phyloP scores from a whole-genome alignment of 495 filamentous ascomycete genomes.

The Chaetomidium leptoderma region DNA sequence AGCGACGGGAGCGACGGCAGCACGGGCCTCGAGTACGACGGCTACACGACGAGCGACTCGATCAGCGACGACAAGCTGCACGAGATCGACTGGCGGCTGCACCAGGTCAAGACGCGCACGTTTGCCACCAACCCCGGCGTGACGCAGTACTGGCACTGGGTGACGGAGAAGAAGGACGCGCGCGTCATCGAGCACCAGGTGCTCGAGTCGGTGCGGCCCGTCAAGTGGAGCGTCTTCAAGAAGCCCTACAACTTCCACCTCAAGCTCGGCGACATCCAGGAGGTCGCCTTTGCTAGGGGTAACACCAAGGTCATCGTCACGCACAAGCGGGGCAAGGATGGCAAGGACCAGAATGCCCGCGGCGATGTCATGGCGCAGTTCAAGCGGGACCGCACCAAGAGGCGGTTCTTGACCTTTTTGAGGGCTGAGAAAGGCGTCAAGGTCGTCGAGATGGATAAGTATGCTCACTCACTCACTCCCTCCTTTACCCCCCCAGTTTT shows the following conservation, averaged over 20 bases:
- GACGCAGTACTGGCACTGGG: conserved; percentile 51
- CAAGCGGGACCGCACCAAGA: conserved; percentile 45
- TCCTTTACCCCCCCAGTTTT: not conserved
- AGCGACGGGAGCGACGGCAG: no score
- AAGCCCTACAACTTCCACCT: conserved; percentile 46
- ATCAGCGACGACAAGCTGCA: conserved; percentile 37
- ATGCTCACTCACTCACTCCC: not conserved
- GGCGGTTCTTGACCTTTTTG: conserved; percentile 40
- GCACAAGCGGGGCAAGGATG: conserved; percentile 22
- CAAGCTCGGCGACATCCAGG: conserved; percentile 33
- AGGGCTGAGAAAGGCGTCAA: conserved; percentile 35
- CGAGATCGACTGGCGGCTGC: conserved; percentile 42
- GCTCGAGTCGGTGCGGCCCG: conserved; percentile 36
- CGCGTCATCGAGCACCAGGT: conserved; percentile 45
- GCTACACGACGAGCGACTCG: conserved; percentile 45
- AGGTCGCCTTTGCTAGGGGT: conserved; percentile 34
- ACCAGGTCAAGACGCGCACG: conserved; percentile 42
- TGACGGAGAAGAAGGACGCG: conserved; percentile 9
- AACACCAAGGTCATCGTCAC: conserved; percentile 33
- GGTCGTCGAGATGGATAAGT: conserved; percentile 36
- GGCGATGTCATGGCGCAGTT: conserved; percentile 42
- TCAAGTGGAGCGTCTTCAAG: conserved; percentile 45
- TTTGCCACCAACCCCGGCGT: conserved; percentile 38
- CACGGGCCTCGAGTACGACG: conserved; percentile 35
- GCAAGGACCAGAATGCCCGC: conserved; percentile 16